Conservation (phyloP, 2,329 filamentous ascomycete species). For the Raffaelea ambrosiae region DNA sequence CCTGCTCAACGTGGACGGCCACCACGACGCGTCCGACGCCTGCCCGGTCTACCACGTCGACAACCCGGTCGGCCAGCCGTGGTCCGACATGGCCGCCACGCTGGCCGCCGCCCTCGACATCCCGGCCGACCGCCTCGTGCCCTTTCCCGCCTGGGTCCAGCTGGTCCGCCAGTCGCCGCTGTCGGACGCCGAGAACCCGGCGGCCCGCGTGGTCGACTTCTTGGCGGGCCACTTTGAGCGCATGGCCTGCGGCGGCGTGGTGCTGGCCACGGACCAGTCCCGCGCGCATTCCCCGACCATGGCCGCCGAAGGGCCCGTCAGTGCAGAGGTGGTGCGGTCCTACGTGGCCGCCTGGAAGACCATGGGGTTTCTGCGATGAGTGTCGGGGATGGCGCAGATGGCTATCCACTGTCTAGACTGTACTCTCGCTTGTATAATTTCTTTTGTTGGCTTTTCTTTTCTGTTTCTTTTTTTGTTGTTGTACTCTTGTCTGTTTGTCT, state of each 20-base stretch:
- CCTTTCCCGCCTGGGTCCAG: conserved; percentile 20
- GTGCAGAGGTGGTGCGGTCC: background rate
- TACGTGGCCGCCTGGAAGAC: conserved; percentile 1
- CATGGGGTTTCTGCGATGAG: background rate
- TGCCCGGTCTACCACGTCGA: conserved; percentile 20
- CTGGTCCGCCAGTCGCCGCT: conserved; percentile 15
- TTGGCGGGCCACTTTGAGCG: conserved; percentile 19
- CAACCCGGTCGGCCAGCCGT: conserved; percentile 21
- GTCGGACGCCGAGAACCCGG: conserved; percentile 17
- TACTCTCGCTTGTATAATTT: too few relatives aligned
- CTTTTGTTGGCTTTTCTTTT: too few relatives aligned
- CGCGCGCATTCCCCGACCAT: background rate
- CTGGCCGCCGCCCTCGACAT: conserved; percentile 16
- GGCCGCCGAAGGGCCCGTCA: background rate
- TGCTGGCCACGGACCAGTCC: conserved; percentile 15
- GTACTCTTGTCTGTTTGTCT: too few relatives aligned
- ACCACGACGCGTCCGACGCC: background rate
- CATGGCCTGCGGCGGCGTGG: conserved; percentile 21
- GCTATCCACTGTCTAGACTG: too few relatives aligned
- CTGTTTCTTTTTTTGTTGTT: too few relatives aligned
- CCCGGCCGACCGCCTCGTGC: conserved; percentile 12
- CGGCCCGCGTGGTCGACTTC: conserved; percentile 19
- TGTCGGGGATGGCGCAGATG: too few relatives aligned
- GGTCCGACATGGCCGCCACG: conserved; percentile 15
- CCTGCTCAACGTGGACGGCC: conserved; percentile 11